Percentiles rank a stretch among this genome's conserved stretches.
phyloP scores from a whole-genome alignment of 129 eudicot species.

The Logfia minima region DNA sequence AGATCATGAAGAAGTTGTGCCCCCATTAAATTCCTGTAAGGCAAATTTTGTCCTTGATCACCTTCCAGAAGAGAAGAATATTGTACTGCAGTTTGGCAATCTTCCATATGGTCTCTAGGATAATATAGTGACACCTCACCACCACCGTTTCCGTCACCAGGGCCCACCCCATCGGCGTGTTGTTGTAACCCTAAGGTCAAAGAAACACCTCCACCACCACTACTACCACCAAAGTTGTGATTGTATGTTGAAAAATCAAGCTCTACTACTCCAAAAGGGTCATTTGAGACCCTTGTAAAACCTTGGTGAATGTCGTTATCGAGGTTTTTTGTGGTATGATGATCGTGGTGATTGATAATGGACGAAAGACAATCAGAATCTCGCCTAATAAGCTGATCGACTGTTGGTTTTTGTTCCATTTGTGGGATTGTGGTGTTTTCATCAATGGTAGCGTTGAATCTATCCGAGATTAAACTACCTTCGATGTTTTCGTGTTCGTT shows the following conservation, averaged over 20 bases:
- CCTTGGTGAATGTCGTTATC: constrained; percentile 39
- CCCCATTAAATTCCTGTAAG: constrained; percentile 90
- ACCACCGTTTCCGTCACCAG: constrained; percentile 42
- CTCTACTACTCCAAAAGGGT: constrained; percentile 58
- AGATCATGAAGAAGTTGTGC: constrained; percentile 95
- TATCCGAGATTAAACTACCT: constrained; percentile 33
- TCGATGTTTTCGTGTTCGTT: constrained; percentile 45
- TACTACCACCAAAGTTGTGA: constrained; percentile 40
- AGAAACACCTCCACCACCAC: constrained; percentile 66
- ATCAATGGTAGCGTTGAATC: constrained; percentile 32
- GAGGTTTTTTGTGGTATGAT: constrained; percentile 28
- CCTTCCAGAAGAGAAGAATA: constrained; percentile 87
- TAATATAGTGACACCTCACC: constrained; percentile 69
- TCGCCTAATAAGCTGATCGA: constrained; percentile 59
- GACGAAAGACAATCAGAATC: constrained; percentile 81
- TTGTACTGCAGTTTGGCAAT: constrained; percentile 66
- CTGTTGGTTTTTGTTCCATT: constrained; percentile 64
- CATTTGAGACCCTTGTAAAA: constrained; percentile 47
- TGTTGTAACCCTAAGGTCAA: constrained; percentile 91
- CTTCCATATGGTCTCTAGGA: constrained; percentile 69
- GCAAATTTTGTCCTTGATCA: constrained; percentile 74
- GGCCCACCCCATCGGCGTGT: constrained; percentile 39
- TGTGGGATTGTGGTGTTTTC: constrained; percentile 31
- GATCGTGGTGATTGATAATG: constrained; percentile 60
- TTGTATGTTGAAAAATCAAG: constrained; percentile 73